phyloP scores from a whole-genome alignment of 805 yeast species.

The Torulaspora franciscae region DNA sequence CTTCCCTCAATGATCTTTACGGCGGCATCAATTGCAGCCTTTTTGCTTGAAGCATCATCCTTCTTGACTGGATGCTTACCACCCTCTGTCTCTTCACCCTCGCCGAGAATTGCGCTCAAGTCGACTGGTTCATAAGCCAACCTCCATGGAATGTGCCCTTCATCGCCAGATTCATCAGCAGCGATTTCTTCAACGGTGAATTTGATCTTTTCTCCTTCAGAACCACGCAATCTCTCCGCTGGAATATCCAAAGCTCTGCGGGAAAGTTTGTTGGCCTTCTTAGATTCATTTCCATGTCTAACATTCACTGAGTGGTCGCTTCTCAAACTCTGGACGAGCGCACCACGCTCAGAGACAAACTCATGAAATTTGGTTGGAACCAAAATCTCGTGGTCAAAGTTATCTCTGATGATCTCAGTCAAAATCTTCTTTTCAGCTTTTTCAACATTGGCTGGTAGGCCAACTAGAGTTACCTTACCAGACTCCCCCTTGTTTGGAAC shows the following conservation, averaged over 20 bases:
- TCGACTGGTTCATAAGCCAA: slow-evolving; percentile 42
- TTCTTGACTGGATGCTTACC: slow-evolving; percentile 45
- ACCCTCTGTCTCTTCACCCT: slow-evolving; percentile 36
- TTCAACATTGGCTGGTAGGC: slow-evolving; percentile 61
- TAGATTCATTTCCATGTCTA: slow-evolving; percentile 49
- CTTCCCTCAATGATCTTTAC: slow-evolving; percentile 43
- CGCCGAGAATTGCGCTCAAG: slow-evolving; percentile 26
- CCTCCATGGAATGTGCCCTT: slow-evolving; percentile 58
- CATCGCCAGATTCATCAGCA: slow-evolving; percentile 20
- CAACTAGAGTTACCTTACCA: slow-evolving; percentile 52
- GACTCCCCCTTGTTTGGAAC: slow-evolving; percentile 58
- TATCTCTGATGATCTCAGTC: slow-evolving; percentile 54
- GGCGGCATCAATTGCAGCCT: slow-evolving; percentile 38
- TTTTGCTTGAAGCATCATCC: slow-evolving; percentile 45
- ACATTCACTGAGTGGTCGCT: slow-evolving; percentile 52
- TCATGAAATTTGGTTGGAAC: slow-evolving; percentile 57
- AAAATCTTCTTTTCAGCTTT: slow-evolving; percentile 57
- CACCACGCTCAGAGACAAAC: slow-evolving; percentile 63
- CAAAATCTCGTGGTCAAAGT: slow-evolving; percentile 46
- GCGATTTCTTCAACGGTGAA: slow-evolving; percentile 43
- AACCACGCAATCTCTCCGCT: slow-evolving; percentile 44
- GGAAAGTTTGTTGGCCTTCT: slow-evolving; percentile 49
- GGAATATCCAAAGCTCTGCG: slow-evolving; percentile 42
- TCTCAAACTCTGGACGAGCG: slow-evolving; percentile 51
- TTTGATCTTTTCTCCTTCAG: slow-evolving; percentile 40